These are phyloP conservation scores for Heimioporus sp. DNA, from an alignment of 768 basidiomycete genomes.

Conservation along the genomic window DNA sequence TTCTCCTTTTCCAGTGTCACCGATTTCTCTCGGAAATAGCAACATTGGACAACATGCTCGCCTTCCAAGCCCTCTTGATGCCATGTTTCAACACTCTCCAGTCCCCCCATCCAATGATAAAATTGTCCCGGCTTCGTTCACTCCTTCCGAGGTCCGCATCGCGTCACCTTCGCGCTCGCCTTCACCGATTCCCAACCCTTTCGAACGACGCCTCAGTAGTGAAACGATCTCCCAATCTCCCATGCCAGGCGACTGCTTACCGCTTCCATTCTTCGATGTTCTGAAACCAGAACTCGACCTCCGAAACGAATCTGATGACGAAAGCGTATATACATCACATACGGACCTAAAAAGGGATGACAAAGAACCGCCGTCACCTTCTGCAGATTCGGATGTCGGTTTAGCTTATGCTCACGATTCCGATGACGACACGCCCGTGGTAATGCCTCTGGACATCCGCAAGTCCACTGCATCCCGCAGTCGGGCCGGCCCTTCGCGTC, in stretches of 20 bases:
- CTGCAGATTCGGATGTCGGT: conserved; percentile 29
- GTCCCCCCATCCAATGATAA: conserved; percentile 16
- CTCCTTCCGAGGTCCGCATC: conserved; percentile 22
- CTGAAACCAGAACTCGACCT: conserved; percentile 33
- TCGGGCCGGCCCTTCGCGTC: conserved; percentile 25
- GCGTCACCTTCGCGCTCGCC: conserved; percentile 30
- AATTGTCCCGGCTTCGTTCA: conserved; percentile 12
- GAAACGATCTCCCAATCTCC: conserved; percentile 27
- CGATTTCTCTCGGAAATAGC: conserved; percentile 14
- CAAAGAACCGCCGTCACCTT: conserved; percentile 22
- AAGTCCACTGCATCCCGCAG: conserved; percentile 15
- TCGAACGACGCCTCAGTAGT: conserved; percentile 91
- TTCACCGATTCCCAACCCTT: conserved; percentile 77
- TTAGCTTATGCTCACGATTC: conserved; percentile 38
- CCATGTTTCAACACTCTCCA: conserved; percentile 4
- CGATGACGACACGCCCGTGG: conserved; percentile 34
- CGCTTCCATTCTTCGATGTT: conserved; percentile 59
- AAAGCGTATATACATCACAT: conserved; percentile 33
- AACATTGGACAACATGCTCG: conserved; percentile 14
- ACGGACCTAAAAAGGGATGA: conserved; percentile 24
- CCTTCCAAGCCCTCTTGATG: conserved; percentile 22
- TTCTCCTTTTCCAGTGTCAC: conserved; percentile 29
- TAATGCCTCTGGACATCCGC: conserved; percentile 26
- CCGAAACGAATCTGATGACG: conserved; percentile 31
- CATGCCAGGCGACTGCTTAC: conserved; percentile 24